Percentiles rank a stretch among this genome's conserved stretches.
These are phyloP conservation scores for Ogataea ramenticola DNA, from an alignment of 805 yeast species.

Conservation along the genomic window DNA sequence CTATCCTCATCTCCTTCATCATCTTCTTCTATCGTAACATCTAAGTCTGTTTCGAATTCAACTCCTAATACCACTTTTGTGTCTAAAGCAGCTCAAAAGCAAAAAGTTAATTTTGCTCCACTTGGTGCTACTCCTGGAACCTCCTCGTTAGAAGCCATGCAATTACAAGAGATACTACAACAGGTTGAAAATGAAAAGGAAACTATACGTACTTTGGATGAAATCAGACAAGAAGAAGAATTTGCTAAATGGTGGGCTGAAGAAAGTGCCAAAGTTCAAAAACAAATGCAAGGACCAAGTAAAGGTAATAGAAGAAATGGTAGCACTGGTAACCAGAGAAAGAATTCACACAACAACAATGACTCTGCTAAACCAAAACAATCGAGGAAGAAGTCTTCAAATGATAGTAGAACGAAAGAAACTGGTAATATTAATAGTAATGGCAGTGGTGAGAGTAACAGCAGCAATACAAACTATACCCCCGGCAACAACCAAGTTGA, in stretches of 20 bases:
- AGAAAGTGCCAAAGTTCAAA: conserved; percentile 63
- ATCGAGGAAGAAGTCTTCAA: not conserved
- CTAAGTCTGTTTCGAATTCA: not conserved
- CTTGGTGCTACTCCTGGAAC: conserved; percentile 3
- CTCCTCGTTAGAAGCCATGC: conserved; percentile 21
- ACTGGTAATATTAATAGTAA: too few relatives aligned
- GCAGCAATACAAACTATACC: not conserved
- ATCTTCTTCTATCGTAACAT: not conserved
- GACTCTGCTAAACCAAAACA: not conserved
- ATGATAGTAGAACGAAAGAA: too few relatives aligned
- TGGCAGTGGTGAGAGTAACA: not conserved
- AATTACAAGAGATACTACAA: conserved; percentile 16
- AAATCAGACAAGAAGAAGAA: conserved; percentile 73
- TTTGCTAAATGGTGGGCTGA: conserved; percentile 86
- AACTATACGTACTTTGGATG: conserved; percentile 43
- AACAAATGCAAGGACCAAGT: conserved; percentile 10
- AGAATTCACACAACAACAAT: not conserved
- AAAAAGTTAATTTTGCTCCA: not conserved
- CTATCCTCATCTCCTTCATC: not conserved
- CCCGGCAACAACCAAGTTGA: too few relatives aligned
- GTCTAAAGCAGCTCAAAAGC: not conserved
- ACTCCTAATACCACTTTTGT: conserved; percentile 4
- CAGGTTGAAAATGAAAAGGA: conserved; percentile 20
- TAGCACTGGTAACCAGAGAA: not conserved
- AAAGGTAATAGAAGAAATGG: not conserved